These are phyloP conservation scores for Rhizopus arrhizus DNA, from an alignment of 371 early-diverging fungal genomes.

Conservation along the genomic window DNA sequence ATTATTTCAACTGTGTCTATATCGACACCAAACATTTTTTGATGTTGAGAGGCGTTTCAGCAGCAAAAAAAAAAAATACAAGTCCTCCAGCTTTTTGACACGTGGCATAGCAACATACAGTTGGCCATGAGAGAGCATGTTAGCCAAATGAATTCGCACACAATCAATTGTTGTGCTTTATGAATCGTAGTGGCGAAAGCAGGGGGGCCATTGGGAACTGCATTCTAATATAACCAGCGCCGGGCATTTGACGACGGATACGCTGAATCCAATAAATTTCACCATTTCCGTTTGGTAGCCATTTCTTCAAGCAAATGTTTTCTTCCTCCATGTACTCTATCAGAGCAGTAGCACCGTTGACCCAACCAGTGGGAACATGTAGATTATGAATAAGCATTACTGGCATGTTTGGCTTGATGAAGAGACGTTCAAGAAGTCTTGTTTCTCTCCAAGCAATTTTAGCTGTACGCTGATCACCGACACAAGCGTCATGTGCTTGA, in stretches of 20 bases:
- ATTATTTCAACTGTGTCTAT: not conserved
- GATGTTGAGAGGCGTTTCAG: not conserved
- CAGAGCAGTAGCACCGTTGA: slow-evolving; percentile 2
- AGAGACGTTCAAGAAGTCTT: not conserved
- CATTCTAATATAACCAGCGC: too few species aligned
- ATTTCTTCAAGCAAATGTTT: slow-evolving; percentile 11
- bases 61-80: slow-evolving; percentile 6
- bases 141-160: not conserved
- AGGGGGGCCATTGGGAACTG: slow-evolving; percentile 2
- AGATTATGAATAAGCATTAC: slow-evolving; percentile 1
- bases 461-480: not conserved
- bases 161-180: slow-evolving; percentile 1
- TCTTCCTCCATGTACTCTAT: slow-evolving; percentile 7
- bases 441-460: slow-evolving; percentile 4
- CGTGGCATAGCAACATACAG: too few species aligned
- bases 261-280: slow-evolving; percentile 6
- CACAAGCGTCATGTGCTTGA: not conserved
- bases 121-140: slow-evolving; percentile 13
- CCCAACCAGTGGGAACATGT: not conserved
- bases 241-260: slow-evolving; percentile 2
- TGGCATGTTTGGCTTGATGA: not conserved
- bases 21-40: not conserved
- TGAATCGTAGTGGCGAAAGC: slow-evolving; percentile 1
- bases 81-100: not conserved
- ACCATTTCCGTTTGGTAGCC: too few species aligned